Evolutionary conservation across 2,329 filamentous ascomycete genomes (phyloP).

Genomic region (Diaporthe eres): DNA sequence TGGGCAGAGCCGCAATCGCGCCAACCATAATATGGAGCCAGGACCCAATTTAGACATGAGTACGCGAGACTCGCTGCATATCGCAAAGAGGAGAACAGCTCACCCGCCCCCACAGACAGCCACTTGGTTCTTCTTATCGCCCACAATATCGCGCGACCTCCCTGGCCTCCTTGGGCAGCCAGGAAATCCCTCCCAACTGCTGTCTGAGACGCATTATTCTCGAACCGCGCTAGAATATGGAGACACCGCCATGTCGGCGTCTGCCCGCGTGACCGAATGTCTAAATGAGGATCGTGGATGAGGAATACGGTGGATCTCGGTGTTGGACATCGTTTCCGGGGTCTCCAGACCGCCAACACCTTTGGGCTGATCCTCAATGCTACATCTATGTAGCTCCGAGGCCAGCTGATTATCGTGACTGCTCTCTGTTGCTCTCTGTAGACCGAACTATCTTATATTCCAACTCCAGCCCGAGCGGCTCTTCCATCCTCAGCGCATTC

Average conservation of each 20-base stretch:
- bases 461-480: conserved; percentile 5
- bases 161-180: background rate
- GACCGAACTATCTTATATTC: conserved; percentile 15
- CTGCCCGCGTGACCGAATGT: conserved; percentile 26
- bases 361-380: background rate
- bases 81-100: conserved; percentile 28
- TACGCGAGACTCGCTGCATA: conserved; percentile 23
- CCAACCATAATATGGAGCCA: conserved; percentile 14
- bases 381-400: background rate
- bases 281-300: conserved; percentile 25
- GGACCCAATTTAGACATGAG: conserved; percentile 21
- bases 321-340: conserved; percentile 21
- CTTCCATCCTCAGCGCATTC: background rate
- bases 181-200: conserved; percentile 4
- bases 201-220: conserved; percentile 29
- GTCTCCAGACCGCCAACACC: conserved; percentile 31
- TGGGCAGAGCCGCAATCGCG: conserved; percentile 10
- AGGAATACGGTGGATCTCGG: conserved; percentile 28
- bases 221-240: conserved; percentile 29
- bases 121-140: conserved; percentile 29
- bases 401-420: conserved; percentile 25
- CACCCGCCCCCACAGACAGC: conserved; percentile 27
- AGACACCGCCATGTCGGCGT: conserved; percentile 38
- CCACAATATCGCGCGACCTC: conserved; percentile 22
- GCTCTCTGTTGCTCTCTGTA: background rate